A percentile compares a stretch with the other conserved stretches of the same genome.
phyloP scores from a whole-genome alignment of 2,329 filamentous ascomycete genomes.

The Zarea fungicola region DNA sequence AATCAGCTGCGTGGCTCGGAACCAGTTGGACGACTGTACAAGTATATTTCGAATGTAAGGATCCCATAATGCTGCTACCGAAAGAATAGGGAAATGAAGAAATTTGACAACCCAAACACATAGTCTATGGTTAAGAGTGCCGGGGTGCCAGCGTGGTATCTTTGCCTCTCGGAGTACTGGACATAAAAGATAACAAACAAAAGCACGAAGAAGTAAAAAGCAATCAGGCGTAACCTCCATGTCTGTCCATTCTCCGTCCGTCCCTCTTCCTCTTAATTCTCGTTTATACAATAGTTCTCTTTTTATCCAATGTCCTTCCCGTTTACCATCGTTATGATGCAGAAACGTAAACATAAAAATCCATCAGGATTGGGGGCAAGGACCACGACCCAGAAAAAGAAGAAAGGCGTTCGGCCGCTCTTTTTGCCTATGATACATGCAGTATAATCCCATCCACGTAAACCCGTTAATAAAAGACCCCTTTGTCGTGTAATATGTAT shows the following conservation, averaged over 20 bases:
- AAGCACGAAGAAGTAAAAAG: neutral
- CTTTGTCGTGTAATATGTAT: slow-evolving; percentile 8
- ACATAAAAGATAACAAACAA: neutral
- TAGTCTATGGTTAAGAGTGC: neutral
- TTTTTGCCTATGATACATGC: slow-evolving; percentile 8
- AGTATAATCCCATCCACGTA: slow-evolving; percentile 7
- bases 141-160: slow-evolving; percentile 1
- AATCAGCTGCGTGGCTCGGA: no score
- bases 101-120: neutral
- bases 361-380: neutral
- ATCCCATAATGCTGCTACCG: neutral
- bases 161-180: neutral
- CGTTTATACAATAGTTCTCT: slow-evolving; percentile 5
- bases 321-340: neutral
- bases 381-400: neutral
- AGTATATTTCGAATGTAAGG: slow-evolving; percentile 1
- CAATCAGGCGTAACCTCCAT: neutral
- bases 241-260: neutral
- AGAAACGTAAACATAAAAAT: slow-evolving; percentile 5
- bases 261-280: neutral
- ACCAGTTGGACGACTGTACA: neutral
- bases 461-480: slow-evolving; percentile 4
- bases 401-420: neutral
- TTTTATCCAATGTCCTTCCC: slow-evolving; percentile 7
- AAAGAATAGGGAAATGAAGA: neutral